Conservation (phyloP, 2,329 filamentous ascomycete genomes). For the Stemphylium vesicarium region DNA sequence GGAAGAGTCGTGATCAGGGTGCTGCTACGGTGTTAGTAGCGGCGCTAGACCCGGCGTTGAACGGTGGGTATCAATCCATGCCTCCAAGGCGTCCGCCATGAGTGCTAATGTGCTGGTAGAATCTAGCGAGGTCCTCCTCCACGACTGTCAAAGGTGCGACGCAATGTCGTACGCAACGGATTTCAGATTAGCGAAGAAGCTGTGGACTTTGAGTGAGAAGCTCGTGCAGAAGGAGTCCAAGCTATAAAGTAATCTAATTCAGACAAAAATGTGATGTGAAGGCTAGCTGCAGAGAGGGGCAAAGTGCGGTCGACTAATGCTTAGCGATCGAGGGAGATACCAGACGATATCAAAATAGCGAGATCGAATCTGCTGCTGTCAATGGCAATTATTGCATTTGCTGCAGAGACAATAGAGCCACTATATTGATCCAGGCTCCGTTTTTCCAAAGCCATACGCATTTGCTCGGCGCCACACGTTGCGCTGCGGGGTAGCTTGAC, state of each 20-base stretch:
- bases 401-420: too few species aligned
- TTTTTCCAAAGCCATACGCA: too few species aligned
- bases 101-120: conserved; percentile 18
- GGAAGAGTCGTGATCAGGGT: conserved; percentile 45
- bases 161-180: conserved; percentile 37
- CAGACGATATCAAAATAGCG: too few species aligned
- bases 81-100: not conserved
- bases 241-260: conserved; percentile 15
- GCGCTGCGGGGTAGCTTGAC: too few species aligned
- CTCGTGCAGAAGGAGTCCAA: conserved; percentile 33
- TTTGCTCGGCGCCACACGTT: too few species aligned
- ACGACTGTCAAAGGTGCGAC: conserved; percentile 37
- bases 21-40: conserved; percentile 40
- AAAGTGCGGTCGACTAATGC: too few species aligned
- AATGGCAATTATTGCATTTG: too few species aligned
- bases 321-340: too few species aligned
- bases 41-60: conserved; percentile 39
- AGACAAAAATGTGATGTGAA: too few species aligned
- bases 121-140: conserved; percentile 30
- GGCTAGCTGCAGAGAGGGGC: too few species aligned
- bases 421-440: too few species aligned
- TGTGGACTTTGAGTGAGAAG: conserved; percentile 43
- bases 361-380: too few species aligned
- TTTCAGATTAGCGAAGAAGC: conserved; percentile 28
- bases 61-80: conserved; percentile 14